Conservation (phyloP, 108 stramenopile species). For the Stephanodiscus triporus region DNA sequence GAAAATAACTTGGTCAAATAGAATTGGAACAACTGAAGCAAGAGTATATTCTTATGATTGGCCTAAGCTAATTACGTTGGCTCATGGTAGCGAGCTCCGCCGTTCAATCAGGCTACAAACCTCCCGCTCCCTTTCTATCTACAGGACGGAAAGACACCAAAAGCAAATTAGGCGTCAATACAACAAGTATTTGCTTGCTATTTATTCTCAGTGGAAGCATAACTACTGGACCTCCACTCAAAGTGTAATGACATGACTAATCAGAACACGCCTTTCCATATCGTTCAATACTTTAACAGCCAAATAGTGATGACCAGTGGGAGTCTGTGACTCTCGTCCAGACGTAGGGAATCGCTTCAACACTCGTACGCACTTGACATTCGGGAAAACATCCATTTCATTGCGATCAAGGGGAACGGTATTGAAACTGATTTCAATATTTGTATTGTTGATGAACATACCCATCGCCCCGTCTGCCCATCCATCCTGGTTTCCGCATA, state of each 20-base stretch:
- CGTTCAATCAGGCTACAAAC: no score
- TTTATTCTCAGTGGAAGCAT: neutral
- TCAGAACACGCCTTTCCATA: conserved; percentile 5
- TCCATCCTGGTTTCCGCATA: conserved; percentile 46
- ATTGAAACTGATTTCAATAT: conserved; percentile 46
- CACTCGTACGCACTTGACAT: conserved; percentile 35
- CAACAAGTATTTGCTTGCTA: neutral
- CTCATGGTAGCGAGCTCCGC: no score
- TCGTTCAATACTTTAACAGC: conserved; percentile 25
- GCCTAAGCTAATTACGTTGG: no score
- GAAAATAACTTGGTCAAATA: no score
- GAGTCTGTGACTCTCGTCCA: conserved; percentile 46
- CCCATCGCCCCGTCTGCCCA: conserved; percentile 31
- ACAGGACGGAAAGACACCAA: neutral
- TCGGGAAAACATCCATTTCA: conserved; percentile 43
- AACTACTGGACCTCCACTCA: neutral
- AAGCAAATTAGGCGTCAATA: neutral
- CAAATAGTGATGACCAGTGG: conserved; percentile 45
- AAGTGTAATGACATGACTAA: conserved; percentile 48
- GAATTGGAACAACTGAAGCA: no score
- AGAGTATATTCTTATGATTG: no score
- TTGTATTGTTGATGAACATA: conserved; percentile 39
- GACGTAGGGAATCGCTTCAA: conserved; percentile 31
- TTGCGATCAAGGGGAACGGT: conserved; percentile 33
- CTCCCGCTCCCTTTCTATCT: no score